Conservation (phyloP, 164 flowering plant genomes). For the Tetrastigma voinierianum region DNA sequence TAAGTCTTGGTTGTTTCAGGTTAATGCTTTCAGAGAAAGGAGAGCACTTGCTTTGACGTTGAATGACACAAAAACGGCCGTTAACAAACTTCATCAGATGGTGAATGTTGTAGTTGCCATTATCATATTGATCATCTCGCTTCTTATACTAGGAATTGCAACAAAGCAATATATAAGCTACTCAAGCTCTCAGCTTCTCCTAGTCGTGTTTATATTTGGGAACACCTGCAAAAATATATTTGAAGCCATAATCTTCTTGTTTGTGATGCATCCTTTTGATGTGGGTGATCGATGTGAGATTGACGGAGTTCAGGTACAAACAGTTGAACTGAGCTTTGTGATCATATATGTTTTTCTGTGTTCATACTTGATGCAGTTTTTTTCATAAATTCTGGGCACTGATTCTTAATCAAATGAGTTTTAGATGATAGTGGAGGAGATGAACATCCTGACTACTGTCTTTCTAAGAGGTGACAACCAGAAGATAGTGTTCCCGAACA, state of each 20-base stretch:
- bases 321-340: not conserved
- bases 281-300: constrained; percentile 72
- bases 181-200: constrained; percentile 50
- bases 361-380: not conserved
- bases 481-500: constrained; percentile 50
- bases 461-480: constrained; percentile 57
- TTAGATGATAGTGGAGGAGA: constrained; percentile 75
- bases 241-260: constrained; percentile 59
- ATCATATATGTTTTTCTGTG: not conserved
- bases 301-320: constrained; percentile 56
- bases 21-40: constrained; percentile 55
- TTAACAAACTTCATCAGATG: constrained; percentile 52
- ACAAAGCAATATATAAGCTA: constrained; percentile 38
- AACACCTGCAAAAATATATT: constrained; percentile 64
- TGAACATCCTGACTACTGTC: constrained; percentile 69
- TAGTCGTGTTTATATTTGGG: constrained; percentile 60
- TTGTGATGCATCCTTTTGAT: constrained; percentile 65
- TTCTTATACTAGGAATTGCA: constrained; percentile 42
- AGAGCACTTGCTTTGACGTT: constrained; percentile 60
- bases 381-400: not conserved
- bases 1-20: constrained; percentile 28
- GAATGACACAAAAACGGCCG: constrained; percentile 72
- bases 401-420: constrained; percentile 1
- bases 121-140: constrained; percentile 37
- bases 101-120: constrained; percentile 38